These are phyloP conservation scores for Retiboletus fuscus DNA, from an alignment of 1,284 basidiomycete species.

Conservation along the genomic window DNA sequence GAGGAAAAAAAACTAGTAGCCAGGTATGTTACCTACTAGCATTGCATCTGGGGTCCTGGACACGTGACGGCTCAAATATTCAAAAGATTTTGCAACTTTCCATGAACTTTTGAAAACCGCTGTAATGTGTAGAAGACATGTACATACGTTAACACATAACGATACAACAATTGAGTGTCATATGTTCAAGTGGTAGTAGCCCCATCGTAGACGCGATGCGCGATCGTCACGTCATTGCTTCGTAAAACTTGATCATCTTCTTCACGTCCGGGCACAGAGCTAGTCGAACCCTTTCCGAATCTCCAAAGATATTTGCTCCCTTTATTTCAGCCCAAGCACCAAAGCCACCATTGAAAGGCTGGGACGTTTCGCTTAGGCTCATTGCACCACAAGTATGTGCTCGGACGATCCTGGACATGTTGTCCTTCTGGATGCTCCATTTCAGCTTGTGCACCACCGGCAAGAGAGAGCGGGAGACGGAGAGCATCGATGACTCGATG, in stretches of 20 bases:
- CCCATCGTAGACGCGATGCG: background rate
- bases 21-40: no score
- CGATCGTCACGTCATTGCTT: constrained; percentile 51
- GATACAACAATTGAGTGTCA: constrained; percentile 9
- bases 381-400: constrained; percentile 47
- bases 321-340: constrained; percentile 66
- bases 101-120: no score
- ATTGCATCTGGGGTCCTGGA: no score
- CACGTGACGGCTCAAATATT: no score
- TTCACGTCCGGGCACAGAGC: constrained; percentile 74
- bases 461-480: constrained; percentile 56
- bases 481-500: constrained; percentile 51
- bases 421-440: constrained; percentile 68
- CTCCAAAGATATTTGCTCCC: constrained; percentile 62
- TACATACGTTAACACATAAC: constrained; percentile 3
- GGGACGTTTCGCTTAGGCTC: constrained; percentile 36
- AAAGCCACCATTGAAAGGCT: constrained; percentile 51
- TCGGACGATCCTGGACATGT: constrained; percentile 64
- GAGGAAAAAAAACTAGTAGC: no score
- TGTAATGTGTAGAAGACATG: background rate
- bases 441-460: constrained; percentile 58
- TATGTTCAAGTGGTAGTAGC: background rate
- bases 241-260: constrained; percentile 69
- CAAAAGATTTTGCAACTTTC: no score
- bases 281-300: constrained; percentile 71